phyloP scores from a whole-genome alignment of 169 alveolate genomes.

The Cyclospora cayetanensis region DNA sequence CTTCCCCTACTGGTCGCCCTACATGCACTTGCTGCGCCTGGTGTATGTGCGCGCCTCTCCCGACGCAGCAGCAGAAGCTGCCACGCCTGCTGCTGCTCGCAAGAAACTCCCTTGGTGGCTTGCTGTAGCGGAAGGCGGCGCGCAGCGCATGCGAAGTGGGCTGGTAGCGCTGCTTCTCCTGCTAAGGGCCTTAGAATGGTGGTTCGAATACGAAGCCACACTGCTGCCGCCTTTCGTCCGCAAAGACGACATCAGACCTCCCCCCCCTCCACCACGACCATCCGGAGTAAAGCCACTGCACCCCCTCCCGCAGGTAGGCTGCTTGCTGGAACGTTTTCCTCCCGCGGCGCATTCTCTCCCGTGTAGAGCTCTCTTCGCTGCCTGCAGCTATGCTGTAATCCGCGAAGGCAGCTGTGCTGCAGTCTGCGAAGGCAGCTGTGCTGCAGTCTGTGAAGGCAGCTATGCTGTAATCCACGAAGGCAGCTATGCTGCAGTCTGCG shows the following conservation, averaged over 20 bases:
- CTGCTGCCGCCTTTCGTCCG: not conserved
- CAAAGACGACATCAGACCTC: not conserved
- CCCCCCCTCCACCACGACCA: constrained; percentile 3
- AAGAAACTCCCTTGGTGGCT: not conserved
- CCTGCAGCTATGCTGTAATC: too few relatives aligned
- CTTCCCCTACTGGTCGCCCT: constrained; percentile 70
- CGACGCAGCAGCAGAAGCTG: constrained; percentile 1
- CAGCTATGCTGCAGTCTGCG: too few relatives aligned
- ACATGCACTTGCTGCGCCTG: constrained; percentile 60
- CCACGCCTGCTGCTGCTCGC: not conserved
- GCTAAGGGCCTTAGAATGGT: constrained; percentile 65
- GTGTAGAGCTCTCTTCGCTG: too few relatives aligned
- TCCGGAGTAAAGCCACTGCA: not conserved
- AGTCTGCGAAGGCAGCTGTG: too few relatives aligned
- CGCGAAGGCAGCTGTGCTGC: too few relatives aligned
- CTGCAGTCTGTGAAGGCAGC: too few relatives aligned
- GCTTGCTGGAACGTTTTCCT: too few relatives aligned
- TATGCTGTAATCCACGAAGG: too few relatives aligned
- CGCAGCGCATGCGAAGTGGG: not conserved
- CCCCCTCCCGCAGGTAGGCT: constrained; percentile 21
- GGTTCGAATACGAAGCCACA: constrained; percentile 56
- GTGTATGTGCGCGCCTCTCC: constrained; percentile 55
- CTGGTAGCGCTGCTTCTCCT: constrained; percentile 21
- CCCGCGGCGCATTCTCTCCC: too few relatives aligned
- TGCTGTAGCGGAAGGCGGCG: constrained; percentile 40